These are phyloP conservation scores for Aurinia saxatilis DNA, from an alignment of 345 rosid species.

Conservation along the genomic window DNA sequence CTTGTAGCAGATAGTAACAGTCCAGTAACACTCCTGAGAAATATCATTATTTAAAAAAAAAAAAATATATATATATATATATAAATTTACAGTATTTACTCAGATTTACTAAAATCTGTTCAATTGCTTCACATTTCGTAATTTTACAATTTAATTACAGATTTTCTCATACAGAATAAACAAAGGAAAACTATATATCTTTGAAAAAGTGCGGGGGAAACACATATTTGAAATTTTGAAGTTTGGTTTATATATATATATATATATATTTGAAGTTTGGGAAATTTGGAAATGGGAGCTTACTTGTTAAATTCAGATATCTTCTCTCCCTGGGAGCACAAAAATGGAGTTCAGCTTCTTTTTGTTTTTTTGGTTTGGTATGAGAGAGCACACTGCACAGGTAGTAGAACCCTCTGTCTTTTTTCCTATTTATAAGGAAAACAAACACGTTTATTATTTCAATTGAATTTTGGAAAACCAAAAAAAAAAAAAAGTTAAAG, in stretches of 20 bases:
- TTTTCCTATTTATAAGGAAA: background rate
- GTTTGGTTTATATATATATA: too few relatives aligned
- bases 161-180: too few relatives aligned
- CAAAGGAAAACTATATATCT: too few relatives aligned
- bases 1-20: background rate
- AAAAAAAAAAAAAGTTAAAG: background rate
- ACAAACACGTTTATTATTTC: background rate
- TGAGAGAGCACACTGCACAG: background rate
- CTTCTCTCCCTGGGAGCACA: background rate
- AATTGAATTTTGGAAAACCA: background rate
- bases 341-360: background rate
- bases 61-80: too few relatives aligned
- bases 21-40: conserved; percentile 3
- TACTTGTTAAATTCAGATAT: conserved; percentile 4
- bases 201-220: too few relatives aligned
- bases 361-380: background rate
- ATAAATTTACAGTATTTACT: too few relatives aligned
- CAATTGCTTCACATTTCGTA: background rate
- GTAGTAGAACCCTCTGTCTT: background rate
- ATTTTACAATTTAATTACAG: too few relatives aligned
- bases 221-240: too few relatives aligned
- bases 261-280: background rate
- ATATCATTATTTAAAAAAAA: background rate
- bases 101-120: too few relatives aligned
- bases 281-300: background rate